phyloP scores from a whole-genome alignment of 2,329 filamentous ascomycete species.

The Dothiorella sarmentorum region DNA sequence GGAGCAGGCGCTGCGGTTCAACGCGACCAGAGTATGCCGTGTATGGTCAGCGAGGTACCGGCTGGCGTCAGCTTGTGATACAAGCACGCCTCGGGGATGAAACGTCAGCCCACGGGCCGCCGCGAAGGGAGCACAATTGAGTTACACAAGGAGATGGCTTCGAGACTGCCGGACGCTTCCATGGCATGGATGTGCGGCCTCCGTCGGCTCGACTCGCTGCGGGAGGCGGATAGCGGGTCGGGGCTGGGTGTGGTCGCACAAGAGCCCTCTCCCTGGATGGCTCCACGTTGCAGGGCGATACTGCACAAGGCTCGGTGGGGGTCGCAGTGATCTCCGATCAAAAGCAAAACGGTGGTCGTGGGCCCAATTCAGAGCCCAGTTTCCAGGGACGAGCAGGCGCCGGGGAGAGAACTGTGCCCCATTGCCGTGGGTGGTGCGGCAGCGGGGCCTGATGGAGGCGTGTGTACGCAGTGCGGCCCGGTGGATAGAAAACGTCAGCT shows the following conservation, averaged over 20 bases:
- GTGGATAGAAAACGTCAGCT: background rate
- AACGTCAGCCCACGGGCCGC: constrained; percentile 9
- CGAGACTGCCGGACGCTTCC: background rate
- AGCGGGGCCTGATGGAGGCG: background rate
- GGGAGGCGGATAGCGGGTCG: background rate
- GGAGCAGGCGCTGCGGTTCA: background rate
- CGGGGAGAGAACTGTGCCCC: background rate
- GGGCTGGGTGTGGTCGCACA: constrained; percentile 9
- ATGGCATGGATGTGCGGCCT: constrained; percentile 2
- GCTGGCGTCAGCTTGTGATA: constrained; percentile 10
- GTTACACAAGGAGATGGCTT: constrained; percentile 3
- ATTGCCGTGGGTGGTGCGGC: background rate
- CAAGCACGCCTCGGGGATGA: background rate
- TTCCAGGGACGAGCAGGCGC: background rate
- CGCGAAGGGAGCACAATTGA: background rate
- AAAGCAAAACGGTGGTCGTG: background rate
- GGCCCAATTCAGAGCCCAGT: background rate
- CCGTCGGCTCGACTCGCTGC: constrained; percentile 9
- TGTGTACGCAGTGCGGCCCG: background rate
- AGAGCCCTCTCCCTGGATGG: constrained; percentile 3
- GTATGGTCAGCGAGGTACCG: background rate
- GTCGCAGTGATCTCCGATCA: constrained; percentile 10
- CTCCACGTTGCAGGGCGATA: constrained; percentile 18
- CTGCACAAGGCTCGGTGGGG: background rate
- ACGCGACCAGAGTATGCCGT: background rate